Percentiles rank a stretch among this genome's conserved stretches.
These are phyloP conservation scores for Harringtonia lauricola DNA, from an alignment of 2,329 filamentous ascomycete genomes.

Conservation along the genomic window DNA sequence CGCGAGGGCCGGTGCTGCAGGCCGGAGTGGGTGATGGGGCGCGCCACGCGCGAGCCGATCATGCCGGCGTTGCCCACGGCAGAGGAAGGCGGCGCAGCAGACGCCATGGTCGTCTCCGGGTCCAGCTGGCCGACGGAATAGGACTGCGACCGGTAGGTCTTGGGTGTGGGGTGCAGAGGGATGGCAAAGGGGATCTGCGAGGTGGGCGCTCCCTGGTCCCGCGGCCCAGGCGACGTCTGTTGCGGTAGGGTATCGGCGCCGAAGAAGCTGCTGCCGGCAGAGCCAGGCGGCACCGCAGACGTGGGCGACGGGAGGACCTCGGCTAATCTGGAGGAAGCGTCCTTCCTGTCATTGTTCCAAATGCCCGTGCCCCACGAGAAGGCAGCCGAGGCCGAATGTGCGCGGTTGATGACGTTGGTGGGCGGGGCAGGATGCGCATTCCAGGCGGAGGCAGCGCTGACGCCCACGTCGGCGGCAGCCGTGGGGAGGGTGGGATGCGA, in stretches of 20 bases:
- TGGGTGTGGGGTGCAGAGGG: conserved; percentile 78
- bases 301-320: conserved; percentile 70
- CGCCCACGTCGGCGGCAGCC: conserved; percentile 40
- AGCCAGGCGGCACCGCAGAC: conserved; percentile 41
- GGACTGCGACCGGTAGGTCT: conserved; percentile 89
- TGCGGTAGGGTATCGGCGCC: conserved; percentile 30
- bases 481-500: conserved; percentile 76
- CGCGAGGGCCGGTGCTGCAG: conserved; percentile 74
- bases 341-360: conserved; percentile 71
- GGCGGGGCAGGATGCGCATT: conserved; percentile 38
- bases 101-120: conserved; percentile 36
- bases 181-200: conserved; percentile 76
- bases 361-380: conserved; percentile 74
- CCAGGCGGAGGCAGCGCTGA: conserved; percentile 29
- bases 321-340: conserved; percentile 60
- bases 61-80: conserved; percentile 25
- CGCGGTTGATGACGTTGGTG: conserved; percentile 33
- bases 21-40: conserved; percentile 47
- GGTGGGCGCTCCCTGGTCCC: conserved; percentile 39
- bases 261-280: conserved; percentile 34
- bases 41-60: conserved; percentile 38
- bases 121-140: conserved; percentile 92
- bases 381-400: conserved; percentile 30
- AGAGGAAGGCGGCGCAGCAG: conserved; percentile 9
- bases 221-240: conserved; percentile 39